A percentile compares a stretch with the other conserved stretches of the same genome.
Evolutionary conservation across 805 yeast species (phyloP).

Genomic region (Lipomyces sp.): DNA sequence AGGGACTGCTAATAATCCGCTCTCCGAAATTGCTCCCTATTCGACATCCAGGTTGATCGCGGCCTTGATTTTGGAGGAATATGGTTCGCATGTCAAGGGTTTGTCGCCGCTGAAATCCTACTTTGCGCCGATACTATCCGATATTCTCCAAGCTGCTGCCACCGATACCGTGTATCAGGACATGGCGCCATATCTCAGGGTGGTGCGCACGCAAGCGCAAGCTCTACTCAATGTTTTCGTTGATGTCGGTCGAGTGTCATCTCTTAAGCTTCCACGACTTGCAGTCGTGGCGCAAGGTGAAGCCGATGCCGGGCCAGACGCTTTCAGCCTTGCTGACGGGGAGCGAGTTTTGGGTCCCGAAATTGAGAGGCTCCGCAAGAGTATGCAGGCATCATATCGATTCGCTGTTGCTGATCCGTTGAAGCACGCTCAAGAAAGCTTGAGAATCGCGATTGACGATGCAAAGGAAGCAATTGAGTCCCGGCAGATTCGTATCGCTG

Average conservation of each 20-base stretch:
- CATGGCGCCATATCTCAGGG: conserved; percentile 80
- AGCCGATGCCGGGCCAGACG: conserved; percentile 89
- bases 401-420: conserved; percentile 72
- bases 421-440: conserved; percentile 77
- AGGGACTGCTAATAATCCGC: conserved; percentile 6
- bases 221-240: conserved; percentile 78
- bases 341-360: conserved; percentile 67
- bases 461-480: conserved; percentile 57
- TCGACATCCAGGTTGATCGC: conserved; percentile 80
- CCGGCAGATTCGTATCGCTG: conserved; percentile 60
- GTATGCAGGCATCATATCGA: conserved; percentile 69
- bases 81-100: conserved; percentile 16
- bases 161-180: conserved; percentile 68
- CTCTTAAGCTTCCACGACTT: conserved; percentile 73
- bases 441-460: conserved; percentile 67
- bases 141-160: conserved; percentile 18
- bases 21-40: conserved; percentile 52
- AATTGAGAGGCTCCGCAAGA: conserved; percentile 65
- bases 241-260: conserved; percentile 73
- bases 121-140: conserved; percentile 17
- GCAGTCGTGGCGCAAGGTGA: conserved; percentile 95
- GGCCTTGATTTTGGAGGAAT: conserved; percentile 74
- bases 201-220: conserved; percentile 84
- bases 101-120: conserved; percentile 17
- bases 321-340: conserved; percentile 81